Evolutionary conservation across 495 filamentous ascomycete species (phyloP).

Genomic region (Podospora comata): DNA sequence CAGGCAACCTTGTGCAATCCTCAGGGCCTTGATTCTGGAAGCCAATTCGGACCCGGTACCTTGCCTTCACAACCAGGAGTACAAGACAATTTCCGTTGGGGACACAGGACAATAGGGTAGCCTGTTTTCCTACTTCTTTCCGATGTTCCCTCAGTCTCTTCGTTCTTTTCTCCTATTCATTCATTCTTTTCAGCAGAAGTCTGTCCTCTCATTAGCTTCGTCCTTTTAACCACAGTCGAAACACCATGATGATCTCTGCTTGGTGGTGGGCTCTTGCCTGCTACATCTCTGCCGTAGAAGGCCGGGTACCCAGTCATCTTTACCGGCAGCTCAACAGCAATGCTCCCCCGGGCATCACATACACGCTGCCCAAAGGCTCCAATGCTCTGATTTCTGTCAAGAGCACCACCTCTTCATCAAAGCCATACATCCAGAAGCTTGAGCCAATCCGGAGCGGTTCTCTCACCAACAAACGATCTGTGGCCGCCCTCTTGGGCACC

Average conservation of each 20-base stretch:
- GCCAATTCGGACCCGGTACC: not conserved
- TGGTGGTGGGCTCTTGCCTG: conserved; percentile 3
- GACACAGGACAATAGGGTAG: not conserved
- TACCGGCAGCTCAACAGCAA: conserved; percentile 13
- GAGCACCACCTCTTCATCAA: not conserved
- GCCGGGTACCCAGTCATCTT: not conserved
- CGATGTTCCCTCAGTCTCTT: not conserved
- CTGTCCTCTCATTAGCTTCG: not conserved
- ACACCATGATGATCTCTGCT: not conserved
- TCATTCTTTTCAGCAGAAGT: not conserved
- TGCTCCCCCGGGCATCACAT: conserved; percentile 27
- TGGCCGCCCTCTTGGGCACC: conserved; percentile 31
- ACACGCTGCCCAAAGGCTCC: conserved; percentile 19
- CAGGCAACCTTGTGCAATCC: not conserved
- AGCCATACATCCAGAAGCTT: conserved; percentile 21
- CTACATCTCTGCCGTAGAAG: not conserved
- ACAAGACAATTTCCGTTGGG: not conserved
- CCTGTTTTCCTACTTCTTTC: not conserved
- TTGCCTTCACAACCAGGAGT: not conserved
- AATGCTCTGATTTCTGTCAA: conserved; percentile 8
- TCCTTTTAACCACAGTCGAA: not conserved
- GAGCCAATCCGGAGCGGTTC: conserved; percentile 16
- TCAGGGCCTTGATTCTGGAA: not conserved
- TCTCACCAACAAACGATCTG: conserved; percentile 28
- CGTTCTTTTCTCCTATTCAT: not conserved